These are phyloP conservation scores for Oldenlandia corymbosa DNA, from an alignment of 257 asterid species.

Conservation along the genomic window DNA sequence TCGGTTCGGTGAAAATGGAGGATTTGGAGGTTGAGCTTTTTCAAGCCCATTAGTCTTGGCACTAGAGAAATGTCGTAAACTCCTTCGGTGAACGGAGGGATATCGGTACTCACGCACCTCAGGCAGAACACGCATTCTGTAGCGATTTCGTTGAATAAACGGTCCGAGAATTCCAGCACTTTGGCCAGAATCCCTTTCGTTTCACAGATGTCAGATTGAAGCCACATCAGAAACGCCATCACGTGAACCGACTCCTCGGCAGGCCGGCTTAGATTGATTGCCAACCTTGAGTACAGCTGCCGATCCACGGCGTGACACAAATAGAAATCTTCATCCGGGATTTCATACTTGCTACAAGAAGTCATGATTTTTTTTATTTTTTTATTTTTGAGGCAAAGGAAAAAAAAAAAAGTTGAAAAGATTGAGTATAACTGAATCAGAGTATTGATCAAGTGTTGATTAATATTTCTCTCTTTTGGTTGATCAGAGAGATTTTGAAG, in stretches of 20 bases:
- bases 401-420: too few relatives aligned
- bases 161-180: constrained; percentile 34
- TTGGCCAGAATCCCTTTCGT: constrained; percentile 21
- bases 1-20: constrained; percentile 35
- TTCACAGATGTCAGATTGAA: constrained; percentile 26
- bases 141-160: constrained; percentile 11
- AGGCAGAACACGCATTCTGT: constrained; percentile 45
- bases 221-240: constrained; percentile 56
- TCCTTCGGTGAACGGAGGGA: background rate
- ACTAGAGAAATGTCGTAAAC: constrained; percentile 12
- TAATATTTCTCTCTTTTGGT: too few relatives aligned
- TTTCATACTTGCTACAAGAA: constrained; percentile 22
- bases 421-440: too few relatives aligned
- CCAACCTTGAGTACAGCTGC: constrained; percentile 28
- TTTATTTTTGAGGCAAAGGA: too few relatives aligned
- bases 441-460: too few relatives aligned
- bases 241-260: constrained; percentile 43
- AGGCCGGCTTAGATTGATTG: constrained; percentile 36
- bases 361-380: too few relatives aligned
- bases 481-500: too few relatives aligned
- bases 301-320: constrained; percentile 50
- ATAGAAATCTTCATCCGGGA: constrained; percentile 47
- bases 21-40: constrained; percentile 17
- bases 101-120: constrained; percentile 28
- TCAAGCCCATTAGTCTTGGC: constrained; percentile 22